Percentiles rank a stretch among this genome's conserved stretches.
These are phyloP conservation scores for Anthracocystis walkeri DNA, from an alignment of 1,284 basidiomycete species.

Conservation along the genomic window DNA sequence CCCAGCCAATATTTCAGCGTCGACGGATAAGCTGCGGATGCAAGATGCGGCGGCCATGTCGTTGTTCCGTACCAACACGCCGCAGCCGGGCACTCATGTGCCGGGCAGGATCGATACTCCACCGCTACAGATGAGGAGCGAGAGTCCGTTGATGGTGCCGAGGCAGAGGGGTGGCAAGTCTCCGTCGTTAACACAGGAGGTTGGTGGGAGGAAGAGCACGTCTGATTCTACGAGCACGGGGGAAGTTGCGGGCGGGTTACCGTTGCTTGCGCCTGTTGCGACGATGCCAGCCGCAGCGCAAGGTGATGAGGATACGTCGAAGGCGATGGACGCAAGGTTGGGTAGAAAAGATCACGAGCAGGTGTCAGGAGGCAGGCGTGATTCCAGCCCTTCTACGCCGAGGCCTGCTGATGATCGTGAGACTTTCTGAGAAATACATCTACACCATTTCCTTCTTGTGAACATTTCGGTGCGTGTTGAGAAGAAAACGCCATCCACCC, in stretches of 20 bases:
- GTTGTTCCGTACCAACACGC: conserved; percentile 33
- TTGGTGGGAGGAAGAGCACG: neutral
- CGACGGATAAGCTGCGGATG: conserved; percentile 37
- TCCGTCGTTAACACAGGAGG: neutral
- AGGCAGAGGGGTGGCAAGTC: conserved; percentile 10
- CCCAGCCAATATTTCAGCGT: conserved; percentile 9
- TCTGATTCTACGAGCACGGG: conserved; percentile 3
- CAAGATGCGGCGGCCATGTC: conserved; percentile 49
- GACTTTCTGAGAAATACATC: conserved; percentile 10
- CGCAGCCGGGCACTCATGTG: conserved; percentile 31
- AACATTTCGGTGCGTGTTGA: too few species aligned
- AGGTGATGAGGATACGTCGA: too few species aligned
- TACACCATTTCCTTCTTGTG: too few species aligned
- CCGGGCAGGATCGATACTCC: conserved; percentile 45
- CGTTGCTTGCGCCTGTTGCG: conserved; percentile 29
- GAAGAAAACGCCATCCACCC: too few species aligned
- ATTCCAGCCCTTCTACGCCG: conserved; percentile 33
- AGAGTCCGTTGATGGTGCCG: conserved; percentile 16
- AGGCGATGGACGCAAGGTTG: neutral
- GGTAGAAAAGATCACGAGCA: neutral
- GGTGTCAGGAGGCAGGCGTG: conserved; percentile 8
- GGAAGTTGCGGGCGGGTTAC: too few species aligned
- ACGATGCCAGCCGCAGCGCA: conserved; percentile 8
- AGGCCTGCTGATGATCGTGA: conserved; percentile 40
- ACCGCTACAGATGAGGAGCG: conserved; percentile 10